phyloP scores from a whole-genome alignment of 2,329 filamentous ascomycete species.

The Penicillium vulpinum region DNA sequence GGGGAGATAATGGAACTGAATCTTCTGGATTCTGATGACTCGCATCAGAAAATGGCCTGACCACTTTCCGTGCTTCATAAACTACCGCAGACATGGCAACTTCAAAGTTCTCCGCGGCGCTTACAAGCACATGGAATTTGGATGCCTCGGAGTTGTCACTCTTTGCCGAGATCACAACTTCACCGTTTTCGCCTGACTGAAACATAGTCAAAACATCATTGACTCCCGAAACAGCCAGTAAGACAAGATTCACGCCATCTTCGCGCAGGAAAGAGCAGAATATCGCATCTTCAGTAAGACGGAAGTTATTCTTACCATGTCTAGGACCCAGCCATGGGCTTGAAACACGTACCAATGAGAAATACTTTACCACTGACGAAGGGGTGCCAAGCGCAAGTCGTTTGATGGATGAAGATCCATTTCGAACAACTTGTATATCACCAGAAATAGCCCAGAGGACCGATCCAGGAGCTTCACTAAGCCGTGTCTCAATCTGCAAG shows the following conservation, averaged over 20 bases:
- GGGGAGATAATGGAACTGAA: slow-evolving; percentile 31
- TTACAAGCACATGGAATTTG: slow-evolving; percentile 65
- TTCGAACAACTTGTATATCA: slow-evolving; percentile 53
- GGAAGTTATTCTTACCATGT: slow-evolving; percentile 69
- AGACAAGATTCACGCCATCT: slow-evolving; percentile 71
- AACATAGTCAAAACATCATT: slow-evolving; percentile 70
- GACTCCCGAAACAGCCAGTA: slow-evolving; percentile 75
- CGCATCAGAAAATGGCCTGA: slow-evolving; percentile 38
- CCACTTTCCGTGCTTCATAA: slow-evolving; percentile 77
- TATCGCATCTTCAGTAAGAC: slow-evolving; percentile 74
- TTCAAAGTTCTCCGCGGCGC: slow-evolving; percentile 72
- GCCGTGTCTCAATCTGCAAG: slow-evolving; percentile 35
- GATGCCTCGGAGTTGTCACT: slow-evolving; percentile 66
- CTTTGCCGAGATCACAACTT: slow-evolving; percentile 66
- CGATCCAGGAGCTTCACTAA: slow-evolving; percentile 45
- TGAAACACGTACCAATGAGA: slow-evolving; percentile 77
- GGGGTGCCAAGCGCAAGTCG: slow-evolving; percentile 63
- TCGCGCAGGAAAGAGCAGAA: slow-evolving; percentile 73
- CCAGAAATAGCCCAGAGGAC: slow-evolving; percentile 56
- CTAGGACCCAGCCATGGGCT: slow-evolving; percentile 85
- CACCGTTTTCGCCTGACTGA: slow-evolving; percentile 63
- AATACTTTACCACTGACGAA: slow-evolving; percentile 69
- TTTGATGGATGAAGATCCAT: slow-evolving; percentile 58
- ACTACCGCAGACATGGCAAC: slow-evolving; percentile 75
- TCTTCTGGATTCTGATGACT: slow-evolving; percentile 15